These are phyloP conservation scores for Physcomitrellopsis africana DNA, from an alignment of 225 moss, liverwort and hornwort species.

Conservation along the genomic window DNA sequence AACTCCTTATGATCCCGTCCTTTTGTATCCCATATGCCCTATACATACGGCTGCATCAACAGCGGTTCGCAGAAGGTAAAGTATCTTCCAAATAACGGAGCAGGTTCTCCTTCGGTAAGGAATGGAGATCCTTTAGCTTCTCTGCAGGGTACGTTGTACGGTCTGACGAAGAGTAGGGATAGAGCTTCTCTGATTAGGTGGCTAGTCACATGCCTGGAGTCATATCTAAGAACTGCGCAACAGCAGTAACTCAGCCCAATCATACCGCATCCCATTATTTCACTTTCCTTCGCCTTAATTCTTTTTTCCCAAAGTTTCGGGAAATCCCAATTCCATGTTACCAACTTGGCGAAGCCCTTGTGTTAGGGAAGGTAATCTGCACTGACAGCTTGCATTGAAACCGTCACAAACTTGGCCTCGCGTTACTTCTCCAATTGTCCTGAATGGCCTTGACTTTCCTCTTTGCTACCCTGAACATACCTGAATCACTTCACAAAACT, in stretches of 20 bases:
- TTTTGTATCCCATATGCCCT: constrained; percentile 28
- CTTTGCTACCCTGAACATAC: constrained; percentile 5
- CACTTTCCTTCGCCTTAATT: constrained; percentile 27
- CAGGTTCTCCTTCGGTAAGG: constrained; percentile 41
- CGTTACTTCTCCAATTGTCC: constrained; percentile 27
- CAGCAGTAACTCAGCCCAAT: constrained; percentile 42
- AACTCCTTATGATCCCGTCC: constrained; percentile 26
- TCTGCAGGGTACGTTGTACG: constrained; percentile 28
- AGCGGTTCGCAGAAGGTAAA: constrained; percentile 43
- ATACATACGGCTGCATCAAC: constrained; percentile 23
- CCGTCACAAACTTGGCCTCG: constrained; percentile 24
- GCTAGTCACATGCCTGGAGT: constrained; percentile 40
- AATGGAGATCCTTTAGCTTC: constrained; percentile 31
- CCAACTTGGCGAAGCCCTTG: constrained; percentile 22
- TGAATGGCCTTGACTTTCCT: constrained; percentile 11
- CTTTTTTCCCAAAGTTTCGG: constrained; percentile 25
- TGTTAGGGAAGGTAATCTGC: constrained; percentile 17
- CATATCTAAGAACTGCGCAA: constrained; percentile 44
- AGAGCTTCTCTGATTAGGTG: constrained; percentile 41
- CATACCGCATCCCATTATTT: constrained; percentile 26
- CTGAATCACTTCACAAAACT: background rate
- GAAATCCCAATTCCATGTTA: constrained; percentile 29
- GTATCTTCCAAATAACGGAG: constrained; percentile 23
- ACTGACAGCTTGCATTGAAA: constrained; percentile 23
- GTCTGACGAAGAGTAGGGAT: constrained; percentile 34